phyloP scores from a whole-genome alignment of 495 filamentous ascomycete genomes.

The Lichina pygmaea region DNA sequence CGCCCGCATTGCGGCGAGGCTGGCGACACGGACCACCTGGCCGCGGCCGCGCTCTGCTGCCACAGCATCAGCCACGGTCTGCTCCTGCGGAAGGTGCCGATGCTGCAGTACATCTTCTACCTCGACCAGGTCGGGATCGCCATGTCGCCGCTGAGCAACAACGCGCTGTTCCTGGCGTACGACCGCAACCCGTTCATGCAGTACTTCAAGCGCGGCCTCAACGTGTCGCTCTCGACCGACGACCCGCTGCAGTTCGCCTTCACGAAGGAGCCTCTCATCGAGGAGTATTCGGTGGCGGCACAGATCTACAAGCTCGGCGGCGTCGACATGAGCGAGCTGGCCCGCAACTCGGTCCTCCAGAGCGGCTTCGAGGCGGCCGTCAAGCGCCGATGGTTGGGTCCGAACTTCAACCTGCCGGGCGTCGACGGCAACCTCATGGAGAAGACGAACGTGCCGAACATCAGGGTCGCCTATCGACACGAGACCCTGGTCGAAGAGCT shows the following conservation, averaged over 20 bases:
- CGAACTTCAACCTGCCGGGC: slow-evolving; percentile 43
- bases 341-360: slow-evolving; percentile 82
- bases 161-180: slow-evolving; percentile 87
- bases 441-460: slow-evolving; percentile 87
- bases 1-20: slow-evolving; percentile 93
- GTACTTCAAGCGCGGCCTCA: slow-evolving; percentile 83
- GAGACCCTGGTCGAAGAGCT: slow-evolving; percentile 60
- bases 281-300: slow-evolving; percentile 91
- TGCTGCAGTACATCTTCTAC: slow-evolving; percentile 93
- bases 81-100: slow-evolving; percentile 71
- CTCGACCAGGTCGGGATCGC: slow-evolving; percentile 94
- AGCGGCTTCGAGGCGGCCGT: slow-evolving; percentile 76
- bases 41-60: slow-evolving; percentile 74
- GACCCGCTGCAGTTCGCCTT: slow-evolving; percentile 96
- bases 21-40: slow-evolving; percentile 86
- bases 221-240: slow-evolving; percentile 88
- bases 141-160: slow-evolving; percentile 97
- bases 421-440: slow-evolving; percentile 65
- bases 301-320: slow-evolving; percentile 96
- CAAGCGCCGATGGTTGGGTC: slow-evolving; percentile 76
- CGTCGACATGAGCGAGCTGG: slow-evolving; percentile 96
- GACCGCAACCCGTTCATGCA: slow-evolving; percentile 87
- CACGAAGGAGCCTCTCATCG: slow-evolving; percentile 92
- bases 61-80: slow-evolving; percentile 96
- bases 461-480: slow-evolving; percentile 67